These are phyloP conservation scores for Schizochytrium sp. DNA, from an alignment of 108 stramenopile species.

Conservation along the genomic window DNA sequence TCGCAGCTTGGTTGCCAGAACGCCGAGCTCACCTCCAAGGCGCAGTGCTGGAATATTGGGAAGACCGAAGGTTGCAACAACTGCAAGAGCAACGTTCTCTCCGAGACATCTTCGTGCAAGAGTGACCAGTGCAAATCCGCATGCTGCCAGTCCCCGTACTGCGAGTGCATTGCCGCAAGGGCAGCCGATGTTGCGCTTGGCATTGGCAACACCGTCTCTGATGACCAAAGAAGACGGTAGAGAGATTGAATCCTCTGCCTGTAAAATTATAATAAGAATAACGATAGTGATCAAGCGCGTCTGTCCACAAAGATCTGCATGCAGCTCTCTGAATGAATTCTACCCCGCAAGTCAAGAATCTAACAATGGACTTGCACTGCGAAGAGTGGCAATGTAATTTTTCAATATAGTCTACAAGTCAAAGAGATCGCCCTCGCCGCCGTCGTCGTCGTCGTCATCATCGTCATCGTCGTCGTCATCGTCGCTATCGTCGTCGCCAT, in stretches of 20 bases:
- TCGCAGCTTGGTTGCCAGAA: not conserved
- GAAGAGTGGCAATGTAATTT: too few relatives aligned
- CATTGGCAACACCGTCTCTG: not conserved
- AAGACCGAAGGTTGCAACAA: not conserved
- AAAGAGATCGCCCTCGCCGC: not conserved
- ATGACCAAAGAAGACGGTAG: too few relatives aligned
- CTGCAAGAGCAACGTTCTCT: not conserved
- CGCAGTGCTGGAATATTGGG: constrained; percentile 9
- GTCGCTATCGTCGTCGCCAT: not conserved
- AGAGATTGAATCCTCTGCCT: too few relatives aligned
- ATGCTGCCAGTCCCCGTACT: not conserved
- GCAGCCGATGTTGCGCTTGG: not conserved
- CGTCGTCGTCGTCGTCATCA: not conserved
- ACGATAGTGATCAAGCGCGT: too few relatives aligned
- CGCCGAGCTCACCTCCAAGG: not conserved
- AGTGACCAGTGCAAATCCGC: not conserved
- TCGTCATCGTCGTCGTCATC: not conserved
- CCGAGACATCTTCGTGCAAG: not conserved
- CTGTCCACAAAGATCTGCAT: too few relatives aligned
- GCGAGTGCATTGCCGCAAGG: not conserved
- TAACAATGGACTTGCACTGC: too few relatives aligned
- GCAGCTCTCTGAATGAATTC: too few relatives aligned
- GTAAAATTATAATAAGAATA: too few relatives aligned
- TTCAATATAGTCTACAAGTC: not conserved
- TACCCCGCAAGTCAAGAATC: too few relatives aligned